Evolutionary conservation across 2,329 filamentous ascomycete species (phyloP).

Genomic region (Fusarium anthophilum): DNA sequence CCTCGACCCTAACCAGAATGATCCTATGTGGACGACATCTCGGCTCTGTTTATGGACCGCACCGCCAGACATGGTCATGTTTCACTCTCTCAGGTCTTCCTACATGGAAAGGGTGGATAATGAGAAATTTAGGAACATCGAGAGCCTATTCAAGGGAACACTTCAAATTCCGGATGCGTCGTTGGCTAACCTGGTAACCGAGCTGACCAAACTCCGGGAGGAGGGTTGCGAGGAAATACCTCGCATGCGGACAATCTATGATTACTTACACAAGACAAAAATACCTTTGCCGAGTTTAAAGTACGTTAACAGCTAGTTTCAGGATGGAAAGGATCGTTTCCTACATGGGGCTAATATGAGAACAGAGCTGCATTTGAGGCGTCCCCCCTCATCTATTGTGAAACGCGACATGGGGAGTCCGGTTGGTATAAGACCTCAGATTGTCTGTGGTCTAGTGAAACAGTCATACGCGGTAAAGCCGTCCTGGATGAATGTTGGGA

Average conservation of each 20-base stretch:
- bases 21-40: conserved; percentile 4
- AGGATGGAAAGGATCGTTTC: not conserved
- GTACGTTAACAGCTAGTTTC: not conserved
- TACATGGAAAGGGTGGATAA: not conserved
- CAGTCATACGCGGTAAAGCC: conserved; percentile 15
- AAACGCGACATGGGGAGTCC: not conserved
- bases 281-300: not conserved
- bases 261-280: not conserved
- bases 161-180: not conserved
- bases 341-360: not conserved
- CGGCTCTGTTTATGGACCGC: conserved; percentile 18
- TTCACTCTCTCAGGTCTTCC: not conserved
- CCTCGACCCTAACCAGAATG: not conserved
- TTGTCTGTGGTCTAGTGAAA: conserved; percentile 28
- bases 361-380: conserved; percentile 17
- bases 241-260: not conserved
- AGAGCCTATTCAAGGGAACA: not conserved
- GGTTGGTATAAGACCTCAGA: conserved; percentile 21
- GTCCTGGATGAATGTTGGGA: conserved; percentile 10
- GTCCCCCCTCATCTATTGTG: conserved; percentile 6
- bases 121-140: not conserved
- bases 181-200: not conserved
- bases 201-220: not conserved
- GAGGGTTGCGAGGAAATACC: not conserved
- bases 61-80: conserved; percentile 14